Conservation (phyloP, 2,329 filamentous ascomycete genomes). For the Cercospora citrullina region DNA sequence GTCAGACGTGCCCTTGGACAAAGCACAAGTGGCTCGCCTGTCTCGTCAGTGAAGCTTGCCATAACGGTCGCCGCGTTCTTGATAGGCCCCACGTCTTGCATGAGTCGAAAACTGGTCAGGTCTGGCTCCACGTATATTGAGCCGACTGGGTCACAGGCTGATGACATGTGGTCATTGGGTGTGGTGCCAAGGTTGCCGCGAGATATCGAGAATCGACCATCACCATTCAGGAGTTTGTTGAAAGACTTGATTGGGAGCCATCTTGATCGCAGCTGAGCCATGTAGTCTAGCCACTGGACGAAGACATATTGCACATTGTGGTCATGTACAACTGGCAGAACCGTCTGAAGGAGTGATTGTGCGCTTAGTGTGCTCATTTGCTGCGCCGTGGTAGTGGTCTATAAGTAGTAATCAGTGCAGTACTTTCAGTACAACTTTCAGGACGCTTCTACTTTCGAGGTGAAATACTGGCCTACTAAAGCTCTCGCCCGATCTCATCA, state of each 20-base stretch:
- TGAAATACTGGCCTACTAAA: not conserved
- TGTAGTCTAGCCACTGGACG: conserved; percentile 77
- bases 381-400: not conserved
- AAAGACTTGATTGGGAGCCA: conserved; percentile 62
- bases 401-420: not conserved
- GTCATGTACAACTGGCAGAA: not conserved
- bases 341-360: not conserved
- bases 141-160: conserved; percentile 59
- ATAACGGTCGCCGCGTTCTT: conserved; percentile 63
- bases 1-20: conserved; percentile 60
- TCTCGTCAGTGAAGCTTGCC: conserved; percentile 62
- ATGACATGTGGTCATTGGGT: conserved; percentile 63
- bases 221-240: conserved; percentile 37
- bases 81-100: conserved; percentile 49
- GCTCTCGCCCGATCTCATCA: not conserved
- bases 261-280: conserved; percentile 65
- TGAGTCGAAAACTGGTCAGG: conserved; percentile 59
- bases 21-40: conserved; percentile 53
- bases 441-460: not conserved
- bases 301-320: conserved; percentile 59
- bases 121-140: conserved; percentile 69
- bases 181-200: conserved; percentile 65
- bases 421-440: not conserved
- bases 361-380: not conserved
- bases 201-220: conserved; percentile 58